phyloP scores from a whole-genome alignment of 805 yeast species.

The Wickerhamiella hasegawae region DNA sequence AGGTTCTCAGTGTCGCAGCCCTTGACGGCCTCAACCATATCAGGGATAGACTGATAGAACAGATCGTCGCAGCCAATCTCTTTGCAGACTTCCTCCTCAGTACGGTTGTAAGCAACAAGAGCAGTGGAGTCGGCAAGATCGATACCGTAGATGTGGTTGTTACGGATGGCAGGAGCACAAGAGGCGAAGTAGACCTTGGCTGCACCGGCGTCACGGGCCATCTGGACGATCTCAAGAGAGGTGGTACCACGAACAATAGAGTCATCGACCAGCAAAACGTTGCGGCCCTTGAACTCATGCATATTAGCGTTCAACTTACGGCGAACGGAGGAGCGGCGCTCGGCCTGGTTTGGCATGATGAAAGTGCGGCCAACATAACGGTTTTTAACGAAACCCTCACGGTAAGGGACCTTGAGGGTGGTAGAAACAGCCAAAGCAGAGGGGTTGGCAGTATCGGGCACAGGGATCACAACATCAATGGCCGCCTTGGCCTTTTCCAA shows the following conservation, averaged over 20 bases:
- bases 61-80: slow-evolving; percentile 84
- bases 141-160: slow-evolving; percentile 92
- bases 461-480: slow-evolving; percentile 93
- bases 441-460: slow-evolving; percentile 95
- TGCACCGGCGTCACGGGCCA: slow-evolving; percentile 99
- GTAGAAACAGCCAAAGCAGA: slow-evolving; percentile 89
- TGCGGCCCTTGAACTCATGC: slow-evolving; percentile 70
- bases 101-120: slow-evolving; percentile 69
- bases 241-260: slow-evolving; percentile 97
- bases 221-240: slow-evolving; percentile 83
- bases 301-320: slow-evolving; percentile 94
- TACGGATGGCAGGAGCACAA: slow-evolving; percentile 96
- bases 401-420: slow-evolving; percentile 59
- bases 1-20: slow-evolving; percentile 23
- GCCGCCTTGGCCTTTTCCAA: slow-evolving; percentile 32
- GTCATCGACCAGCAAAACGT: slow-evolving; percentile 86
- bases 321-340: slow-evolving; percentile 84
- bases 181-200: slow-evolving; percentile 88
- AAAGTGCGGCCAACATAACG: slow-evolving; percentile 95
- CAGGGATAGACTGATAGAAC: slow-evolving; percentile 73
- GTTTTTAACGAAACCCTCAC: slow-evolving; percentile 96
- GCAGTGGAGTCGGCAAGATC: slow-evolving; percentile 94
- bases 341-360: slow-evolving; percentile 95
- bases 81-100: slow-evolving; percentile 57
- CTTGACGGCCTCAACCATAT: slow-evolving; percentile 65